phyloP scores from a whole-genome alignment of 2,329 filamentous ascomycete species.

The Thermothelomyces thermophilus region DNA sequence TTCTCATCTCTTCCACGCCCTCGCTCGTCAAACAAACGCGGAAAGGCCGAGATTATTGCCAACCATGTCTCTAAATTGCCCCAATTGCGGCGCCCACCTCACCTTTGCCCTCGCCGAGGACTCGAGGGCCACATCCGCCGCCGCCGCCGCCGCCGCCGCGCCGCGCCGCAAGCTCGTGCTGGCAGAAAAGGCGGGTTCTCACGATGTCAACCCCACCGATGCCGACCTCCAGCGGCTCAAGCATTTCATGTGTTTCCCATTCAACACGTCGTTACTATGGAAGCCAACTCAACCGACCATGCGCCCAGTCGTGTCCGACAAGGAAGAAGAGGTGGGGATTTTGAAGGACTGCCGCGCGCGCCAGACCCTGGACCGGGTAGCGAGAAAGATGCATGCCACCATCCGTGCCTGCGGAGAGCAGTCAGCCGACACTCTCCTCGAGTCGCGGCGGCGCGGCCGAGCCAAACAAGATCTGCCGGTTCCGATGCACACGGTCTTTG shows the following conservation, averaged over 20 bases:
- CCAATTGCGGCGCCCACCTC: background rate
- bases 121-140: background rate
- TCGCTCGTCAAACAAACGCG: too few relatives aligned
- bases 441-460: background rate
- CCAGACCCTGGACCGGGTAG: background rate
- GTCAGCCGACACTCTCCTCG: background rate
- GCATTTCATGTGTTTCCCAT: background rate
- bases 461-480: background rate
- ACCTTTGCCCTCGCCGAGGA: background rate
- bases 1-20: too few relatives aligned
- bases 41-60: too few relatives aligned
- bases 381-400: background rate
- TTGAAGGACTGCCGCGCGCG: background rate
- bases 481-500: background rate
- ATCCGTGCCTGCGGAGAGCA: background rate
- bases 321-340: background rate
- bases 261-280: background rate
- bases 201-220: background rate
- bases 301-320: background rate
- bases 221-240: background rate
- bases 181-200: too few relatives aligned
- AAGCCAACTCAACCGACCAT: slow-evolving; percentile 1
- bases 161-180: background rate
- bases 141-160: background rate
- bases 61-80: too few relatives aligned